Conservation (phyloP, 1,284 basidiomycete species). For the Austroboletus novae-zelandiae region DNA sequence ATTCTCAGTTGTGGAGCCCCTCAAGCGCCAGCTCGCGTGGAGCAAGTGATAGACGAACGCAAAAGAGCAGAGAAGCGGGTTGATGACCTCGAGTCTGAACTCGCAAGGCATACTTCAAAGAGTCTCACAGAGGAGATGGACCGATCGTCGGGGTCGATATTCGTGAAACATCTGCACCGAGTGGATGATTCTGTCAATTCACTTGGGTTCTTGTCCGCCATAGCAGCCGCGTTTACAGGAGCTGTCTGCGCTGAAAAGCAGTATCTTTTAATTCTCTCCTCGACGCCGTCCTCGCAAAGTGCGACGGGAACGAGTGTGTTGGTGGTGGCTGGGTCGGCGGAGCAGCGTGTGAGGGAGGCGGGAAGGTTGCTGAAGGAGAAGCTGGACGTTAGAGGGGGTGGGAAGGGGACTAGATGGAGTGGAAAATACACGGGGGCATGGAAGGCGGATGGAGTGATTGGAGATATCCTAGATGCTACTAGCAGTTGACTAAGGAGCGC, state of each 20-base stretch:
- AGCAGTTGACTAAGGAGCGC: slow-evolving; percentile 7
- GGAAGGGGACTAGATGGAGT: slow-evolving; percentile 64
- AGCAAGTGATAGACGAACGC: slow-evolving; percentile 64
- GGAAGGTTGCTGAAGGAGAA: slow-evolving; percentile 59
- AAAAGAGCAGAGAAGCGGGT: slow-evolving; percentile 61
- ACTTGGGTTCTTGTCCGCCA: slow-evolving; percentile 58
- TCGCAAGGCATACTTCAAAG: slow-evolving; percentile 57
- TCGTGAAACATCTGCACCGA: slow-evolving; percentile 52
- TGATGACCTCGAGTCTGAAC: slow-evolving; percentile 64
- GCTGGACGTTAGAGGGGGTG: slow-evolving; percentile 62
- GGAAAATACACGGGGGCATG: slow-evolving; percentile 60
- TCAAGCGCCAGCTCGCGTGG: slow-evolving; percentile 67
- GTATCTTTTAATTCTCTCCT: slow-evolving; percentile 58
- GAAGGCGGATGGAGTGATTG: slow-evolving; percentile 42
- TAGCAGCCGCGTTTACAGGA: slow-evolving; percentile 49
- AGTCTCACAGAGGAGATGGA: slow-evolving; percentile 40
- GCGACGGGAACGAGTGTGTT: slow-evolving; percentile 51
- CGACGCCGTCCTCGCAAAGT: slow-evolving; percentile 57
- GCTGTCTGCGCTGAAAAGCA: slow-evolving; percentile 31
- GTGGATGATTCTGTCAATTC: slow-evolving; percentile 61
- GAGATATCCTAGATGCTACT: slow-evolving; percentile 37
- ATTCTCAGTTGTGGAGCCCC: slow-evolving; percentile 65
- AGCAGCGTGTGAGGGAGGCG: slow-evolving; percentile 54
- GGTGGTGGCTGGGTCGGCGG: slow-evolving; percentile 59
- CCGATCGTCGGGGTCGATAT: slow-evolving; percentile 24